A percentile compares a stretch with the other conserved stretches of the same genome.
Conservation (phyloP, 2,329 filamentous ascomycete genomes). For the Eutypella sp. region DNA sequence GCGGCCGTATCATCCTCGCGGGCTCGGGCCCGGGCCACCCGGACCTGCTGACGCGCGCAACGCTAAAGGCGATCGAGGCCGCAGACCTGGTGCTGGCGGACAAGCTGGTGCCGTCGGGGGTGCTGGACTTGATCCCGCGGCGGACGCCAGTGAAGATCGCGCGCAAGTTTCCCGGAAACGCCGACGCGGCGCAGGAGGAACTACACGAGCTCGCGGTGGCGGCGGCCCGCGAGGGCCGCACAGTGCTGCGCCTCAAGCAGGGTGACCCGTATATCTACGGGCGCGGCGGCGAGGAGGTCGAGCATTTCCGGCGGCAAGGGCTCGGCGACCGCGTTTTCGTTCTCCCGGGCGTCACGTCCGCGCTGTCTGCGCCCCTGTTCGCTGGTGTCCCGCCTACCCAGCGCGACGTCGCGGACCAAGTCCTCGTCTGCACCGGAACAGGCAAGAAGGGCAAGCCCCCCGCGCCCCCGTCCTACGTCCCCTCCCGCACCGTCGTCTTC, state of each 20-base stretch:
- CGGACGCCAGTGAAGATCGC: conserved; percentile 87
- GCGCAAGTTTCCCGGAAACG: conserved; percentile 95
- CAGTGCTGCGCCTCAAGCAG: conserved; percentile 87
- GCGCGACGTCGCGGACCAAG: conserved; percentile 83
- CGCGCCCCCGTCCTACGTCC: conserved; percentile 72
- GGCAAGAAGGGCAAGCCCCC: conserved; percentile 83
- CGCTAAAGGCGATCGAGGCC: conserved; percentile 67
- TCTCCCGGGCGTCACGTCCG: conserved; percentile 85
- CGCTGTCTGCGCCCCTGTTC: conserved; percentile 81
- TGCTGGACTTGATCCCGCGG: conserved; percentile 85
- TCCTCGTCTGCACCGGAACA: conserved; percentile 94
- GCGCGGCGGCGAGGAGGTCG: conserved; percentile 86
- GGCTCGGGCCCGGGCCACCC: conserved; percentile 92
- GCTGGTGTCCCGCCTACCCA: conserved; percentile 85
- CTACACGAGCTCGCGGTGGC: conserved; percentile 73
- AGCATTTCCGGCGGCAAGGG: conserved; percentile 72
- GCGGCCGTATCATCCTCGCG: conserved; percentile 77
- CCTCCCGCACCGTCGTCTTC: conserved; percentile 80
- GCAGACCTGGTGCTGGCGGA: conserved; percentile 80
- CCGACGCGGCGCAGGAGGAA: conserved; percentile 88
- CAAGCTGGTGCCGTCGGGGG: conserved; percentile 78
- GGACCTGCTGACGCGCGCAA: conserved; percentile 80
- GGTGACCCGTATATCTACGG: conserved; percentile 97
- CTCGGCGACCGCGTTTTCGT: conserved; percentile 62
- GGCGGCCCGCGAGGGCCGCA: conserved; percentile 61